phyloP scores from a whole-genome alignment of 1,284 basidiomycete species.

The Cronartium ribicola region DNA sequence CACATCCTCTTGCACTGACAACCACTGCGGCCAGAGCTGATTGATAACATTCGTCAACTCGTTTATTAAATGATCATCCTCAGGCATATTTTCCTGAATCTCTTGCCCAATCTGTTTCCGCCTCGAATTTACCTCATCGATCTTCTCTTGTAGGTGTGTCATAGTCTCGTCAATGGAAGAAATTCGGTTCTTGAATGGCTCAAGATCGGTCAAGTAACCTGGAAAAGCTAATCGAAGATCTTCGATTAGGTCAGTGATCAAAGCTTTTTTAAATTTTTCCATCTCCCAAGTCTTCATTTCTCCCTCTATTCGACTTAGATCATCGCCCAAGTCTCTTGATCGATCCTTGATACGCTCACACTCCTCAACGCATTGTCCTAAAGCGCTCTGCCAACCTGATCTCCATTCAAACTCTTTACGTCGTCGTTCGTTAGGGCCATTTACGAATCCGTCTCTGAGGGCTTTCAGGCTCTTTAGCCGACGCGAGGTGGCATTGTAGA shows the following conservation, averaged over 20 bases:
- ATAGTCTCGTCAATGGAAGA: neutral
- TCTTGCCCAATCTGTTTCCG: neutral
- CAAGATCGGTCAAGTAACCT: neutral
- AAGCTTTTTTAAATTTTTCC: constrained; percentile 8
- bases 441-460: constrained; percentile 9
- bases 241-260: neutral
- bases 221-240: constrained; percentile 7
- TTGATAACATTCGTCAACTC: neutral
- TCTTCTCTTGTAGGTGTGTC: neutral
- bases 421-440: constrained; percentile 15
- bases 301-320: neutral
- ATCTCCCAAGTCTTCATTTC: constrained; percentile 11
- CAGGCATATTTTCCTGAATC: neutral
- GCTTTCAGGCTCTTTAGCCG: constrained; percentile 5
- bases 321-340: neutral
- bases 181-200: neutral
- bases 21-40: neutral
- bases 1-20: neutral
- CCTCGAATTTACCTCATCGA: neutral
- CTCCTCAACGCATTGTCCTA: neutral
- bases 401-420: constrained; percentile 29
- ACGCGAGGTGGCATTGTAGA: constrained; percentile 20
- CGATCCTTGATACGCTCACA: constrained; percentile 1
- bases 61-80: neutral
- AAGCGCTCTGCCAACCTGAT: constrained; percentile 6